Base-by-base conservation (phyloP, 2,329 filamentous ascomycete species). In the Cercospora zeae-maydis region DNA sequence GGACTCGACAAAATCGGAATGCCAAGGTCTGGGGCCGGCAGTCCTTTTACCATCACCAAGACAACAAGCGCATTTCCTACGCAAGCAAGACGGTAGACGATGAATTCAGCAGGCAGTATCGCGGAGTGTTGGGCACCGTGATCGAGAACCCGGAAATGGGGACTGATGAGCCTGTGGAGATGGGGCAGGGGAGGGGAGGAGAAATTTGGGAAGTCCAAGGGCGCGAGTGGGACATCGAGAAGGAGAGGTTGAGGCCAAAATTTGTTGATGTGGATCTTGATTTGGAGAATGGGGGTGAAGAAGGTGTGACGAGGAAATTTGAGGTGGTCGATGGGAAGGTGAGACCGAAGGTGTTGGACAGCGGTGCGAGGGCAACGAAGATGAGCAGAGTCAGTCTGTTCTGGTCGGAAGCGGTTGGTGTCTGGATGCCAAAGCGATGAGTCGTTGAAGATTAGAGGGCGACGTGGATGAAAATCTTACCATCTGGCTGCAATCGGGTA, bases 141-240 rank as follows among this genome's bases (percentile, higher is more conserved):
- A 49, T 62, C 3, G 72, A 74, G 63, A 74, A 72, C 61, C 71
- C 70, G 33, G 67, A 70, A 37, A 63, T 72, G 66, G 66, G 68
- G 6, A 68, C 61, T 42, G 65, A 68, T 5, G 66, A 66, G 58
- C 68, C 71, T 1, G 66, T 74, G 14, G 71, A 71, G 63, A 63
- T 73, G 47, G 65, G 54, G 45, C 24, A 45, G 24, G 45, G 53
- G 10, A 68, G 31, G 14, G 69, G 71, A 11, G 37, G 39, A 59
- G 58, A 66, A 33, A 54, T 71, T 8, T 71, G 67, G 59, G 70
- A 73, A 61, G 66, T 63, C 8, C 58, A 54, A 11, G 56, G 27
- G 9, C 47, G 9, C 9, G 47, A 6, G 14, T n/a, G 7, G 6
- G 36, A 42, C 13, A 37, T 10, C 6, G 57, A 39, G 27, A 60